Conservation (phyloP, 192 early-diverging fungal species). For the Haplosporangium gracile region DNA sequence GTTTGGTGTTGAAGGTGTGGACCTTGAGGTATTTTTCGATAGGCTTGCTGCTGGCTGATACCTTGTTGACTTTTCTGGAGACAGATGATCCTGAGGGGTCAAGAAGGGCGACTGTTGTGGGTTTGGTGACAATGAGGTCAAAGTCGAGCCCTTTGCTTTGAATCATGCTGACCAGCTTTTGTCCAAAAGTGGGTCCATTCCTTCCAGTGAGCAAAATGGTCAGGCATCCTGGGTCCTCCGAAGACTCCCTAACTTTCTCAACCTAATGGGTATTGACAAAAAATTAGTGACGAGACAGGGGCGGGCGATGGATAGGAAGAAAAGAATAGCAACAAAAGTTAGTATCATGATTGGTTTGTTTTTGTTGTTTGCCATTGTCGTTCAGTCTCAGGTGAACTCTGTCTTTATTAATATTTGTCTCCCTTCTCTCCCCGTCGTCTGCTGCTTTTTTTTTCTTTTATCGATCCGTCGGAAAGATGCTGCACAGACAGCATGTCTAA, state of each 20-base stretch:
- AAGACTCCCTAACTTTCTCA: slow-evolving; percentile 61
- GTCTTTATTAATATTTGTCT: background rate
- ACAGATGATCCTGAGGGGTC: background rate
- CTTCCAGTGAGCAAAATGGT: slow-evolving; percentile 50
- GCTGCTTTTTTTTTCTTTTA: background rate
- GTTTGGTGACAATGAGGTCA: slow-evolving; percentile 69
- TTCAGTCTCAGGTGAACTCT: background rate
- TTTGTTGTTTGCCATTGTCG: background rate
- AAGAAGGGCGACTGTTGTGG: slow-evolving; percentile 36
- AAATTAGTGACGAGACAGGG: background rate
- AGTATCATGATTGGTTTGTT: background rate
- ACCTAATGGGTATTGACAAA: slow-evolving; percentile 28
- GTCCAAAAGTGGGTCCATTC: slow-evolving; percentile 55
- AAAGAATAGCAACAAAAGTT: background rate
- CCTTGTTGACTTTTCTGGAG: background rate
- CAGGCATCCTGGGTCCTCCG: slow-evolving; percentile 42
- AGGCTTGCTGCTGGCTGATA: slow-evolving; percentile 22
- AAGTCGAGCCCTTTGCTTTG: slow-evolving; percentile 56
- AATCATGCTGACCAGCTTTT: slow-evolving; percentile 57
- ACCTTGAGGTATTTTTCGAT: slow-evolving; percentile 37
- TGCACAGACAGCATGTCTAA: background rate
- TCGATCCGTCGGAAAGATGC: background rate
- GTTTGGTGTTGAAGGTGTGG: slow-evolving; percentile 74
- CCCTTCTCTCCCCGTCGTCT: background rate
- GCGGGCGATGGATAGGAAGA: background rate